These are phyloP conservation scores for Trichoderma semiorbis DNA, from an alignment of 2,329 filamentous ascomycete genomes.

Conservation along the genomic window DNA sequence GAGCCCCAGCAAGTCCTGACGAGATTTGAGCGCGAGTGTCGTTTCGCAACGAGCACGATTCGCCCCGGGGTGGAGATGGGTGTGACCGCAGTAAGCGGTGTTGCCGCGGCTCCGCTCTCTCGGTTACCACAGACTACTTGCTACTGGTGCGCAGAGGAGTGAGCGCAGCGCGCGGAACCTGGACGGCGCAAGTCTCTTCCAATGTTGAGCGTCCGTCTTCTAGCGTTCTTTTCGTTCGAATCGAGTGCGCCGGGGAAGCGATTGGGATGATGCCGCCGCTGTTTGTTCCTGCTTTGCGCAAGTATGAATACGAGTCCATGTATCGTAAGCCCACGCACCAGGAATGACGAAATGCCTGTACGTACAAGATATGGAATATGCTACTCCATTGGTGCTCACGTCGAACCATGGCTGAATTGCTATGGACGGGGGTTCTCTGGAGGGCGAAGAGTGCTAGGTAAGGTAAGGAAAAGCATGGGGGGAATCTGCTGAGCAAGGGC, in stretches of 20 bases:
- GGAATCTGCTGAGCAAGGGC: neutral
- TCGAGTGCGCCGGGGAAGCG: neutral
- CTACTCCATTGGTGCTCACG: neutral
- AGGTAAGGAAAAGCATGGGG: neutral
- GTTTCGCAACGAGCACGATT: constrained; percentile 7
- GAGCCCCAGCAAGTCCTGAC: neutral
- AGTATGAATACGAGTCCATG: neutral
- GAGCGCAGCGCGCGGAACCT: constrained; percentile 11
- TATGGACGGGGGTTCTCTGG: neutral
- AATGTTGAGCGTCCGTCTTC: neutral
- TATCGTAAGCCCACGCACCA: neutral
- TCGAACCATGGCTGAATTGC: neutral
- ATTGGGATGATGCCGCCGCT: neutral
- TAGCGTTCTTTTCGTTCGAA: constrained; percentile 1
- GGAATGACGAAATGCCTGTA: neutral
- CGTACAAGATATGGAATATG: neutral
- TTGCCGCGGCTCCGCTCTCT: constrained; percentile 23
- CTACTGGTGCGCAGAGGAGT: constrained; percentile 1
- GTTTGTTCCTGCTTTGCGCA: neutral
- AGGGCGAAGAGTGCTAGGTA: neutral
- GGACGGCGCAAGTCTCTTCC: neutral
- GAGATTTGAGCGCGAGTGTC: neutral
- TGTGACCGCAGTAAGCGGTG: constrained; percentile 25
- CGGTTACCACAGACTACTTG: constrained; percentile 7
- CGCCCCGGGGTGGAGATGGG: constrained; percentile 17